A percentile compares a stretch with the other conserved stretches of the same genome.
Conservation (phyloP, 441 rosid species). For the Jatropha podagrica region DNA sequence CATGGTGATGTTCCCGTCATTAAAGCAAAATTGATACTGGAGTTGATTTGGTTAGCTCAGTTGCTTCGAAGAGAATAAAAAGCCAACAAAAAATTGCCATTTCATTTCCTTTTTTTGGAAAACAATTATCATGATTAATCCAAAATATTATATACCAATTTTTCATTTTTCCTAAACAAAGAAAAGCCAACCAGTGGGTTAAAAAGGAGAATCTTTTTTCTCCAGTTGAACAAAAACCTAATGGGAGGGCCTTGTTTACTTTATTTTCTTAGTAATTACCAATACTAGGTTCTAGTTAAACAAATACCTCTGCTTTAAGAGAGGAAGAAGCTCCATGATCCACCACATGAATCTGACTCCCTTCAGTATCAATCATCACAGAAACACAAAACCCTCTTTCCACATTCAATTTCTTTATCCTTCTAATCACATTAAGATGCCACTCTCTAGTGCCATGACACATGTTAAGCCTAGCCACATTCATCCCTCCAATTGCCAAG, state of each 20-base stretch:
- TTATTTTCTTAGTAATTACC: neutral
- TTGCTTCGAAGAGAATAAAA: neutral
- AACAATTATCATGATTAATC: neutral
- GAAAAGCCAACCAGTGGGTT: neutral
- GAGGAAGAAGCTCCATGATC: constrained; percentile 67
- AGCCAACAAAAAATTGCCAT: neutral
- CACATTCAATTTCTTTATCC: constrained; percentile 51
- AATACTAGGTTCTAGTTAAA: neutral
- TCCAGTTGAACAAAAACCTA: constrained; percentile 1
- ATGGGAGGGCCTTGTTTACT: no score
- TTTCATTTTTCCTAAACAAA: neutral
- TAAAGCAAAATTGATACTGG: neutral
- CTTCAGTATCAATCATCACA: constrained; percentile 74
- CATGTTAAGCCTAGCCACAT: constrained; percentile 77
- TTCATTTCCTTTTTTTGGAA: neutral
- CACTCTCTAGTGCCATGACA: constrained; percentile 67
- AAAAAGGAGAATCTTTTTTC: neutral
- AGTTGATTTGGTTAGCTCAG: neutral
- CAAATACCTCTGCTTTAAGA: constrained; percentile 61
- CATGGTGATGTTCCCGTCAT: neutral
- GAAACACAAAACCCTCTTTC: constrained; percentile 56
- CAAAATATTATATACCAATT: neutral
- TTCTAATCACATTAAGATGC: constrained; percentile 61
- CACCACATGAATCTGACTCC: constrained; percentile 67
- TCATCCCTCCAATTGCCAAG: constrained; percentile 67